These are phyloP conservation scores for Scutellaria baicalensis DNA, from an alignment of 257 asterid genomes.

Conservation along the genomic window DNA sequence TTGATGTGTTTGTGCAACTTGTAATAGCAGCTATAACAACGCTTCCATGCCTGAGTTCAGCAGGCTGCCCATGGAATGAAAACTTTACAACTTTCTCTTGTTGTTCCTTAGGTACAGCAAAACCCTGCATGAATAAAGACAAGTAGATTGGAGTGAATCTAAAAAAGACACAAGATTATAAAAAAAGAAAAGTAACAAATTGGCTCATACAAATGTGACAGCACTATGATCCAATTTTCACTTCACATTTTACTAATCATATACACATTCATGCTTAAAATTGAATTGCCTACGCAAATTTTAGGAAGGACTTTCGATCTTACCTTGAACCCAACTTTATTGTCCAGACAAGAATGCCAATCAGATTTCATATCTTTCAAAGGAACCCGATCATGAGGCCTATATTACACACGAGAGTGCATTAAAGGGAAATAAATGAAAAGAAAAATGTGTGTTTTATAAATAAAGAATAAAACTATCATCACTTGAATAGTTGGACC, in stretches of 20 bases:
- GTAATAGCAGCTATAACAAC: conserved; percentile 95
- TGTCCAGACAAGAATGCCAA: conserved; percentile 84
- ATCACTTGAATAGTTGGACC: neutral
- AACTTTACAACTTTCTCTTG: conserved; percentile 76
- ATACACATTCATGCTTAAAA: neutral
- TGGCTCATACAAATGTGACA: neutral
- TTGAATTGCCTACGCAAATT: neutral
- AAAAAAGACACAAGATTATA: neutral
- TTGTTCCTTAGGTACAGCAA: conserved; percentile 68
- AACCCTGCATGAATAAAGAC: conserved; percentile 47
- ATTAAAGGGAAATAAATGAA: neutral
- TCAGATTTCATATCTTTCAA: conserved; percentile 80
- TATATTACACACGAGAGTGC: conserved; percentile 15
- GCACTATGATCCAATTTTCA: neutral
- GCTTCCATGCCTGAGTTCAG: conserved; percentile 89
- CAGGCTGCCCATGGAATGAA: conserved; percentile 60
- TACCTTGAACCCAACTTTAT: conserved; percentile 85
- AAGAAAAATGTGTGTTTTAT: neutral
- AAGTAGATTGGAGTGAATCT: neutral
- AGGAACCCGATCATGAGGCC: conserved; percentile 92
- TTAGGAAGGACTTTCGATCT: neutral
- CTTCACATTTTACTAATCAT: neutral
- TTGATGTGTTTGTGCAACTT: conserved; percentile 93
- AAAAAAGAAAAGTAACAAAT: neutral
- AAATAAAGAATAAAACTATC: neutral